Evolutionary conservation across 1,284 basidiomycete species (phyloP).

Genomic region (Erythrobasidium hasegawianum): DNA sequence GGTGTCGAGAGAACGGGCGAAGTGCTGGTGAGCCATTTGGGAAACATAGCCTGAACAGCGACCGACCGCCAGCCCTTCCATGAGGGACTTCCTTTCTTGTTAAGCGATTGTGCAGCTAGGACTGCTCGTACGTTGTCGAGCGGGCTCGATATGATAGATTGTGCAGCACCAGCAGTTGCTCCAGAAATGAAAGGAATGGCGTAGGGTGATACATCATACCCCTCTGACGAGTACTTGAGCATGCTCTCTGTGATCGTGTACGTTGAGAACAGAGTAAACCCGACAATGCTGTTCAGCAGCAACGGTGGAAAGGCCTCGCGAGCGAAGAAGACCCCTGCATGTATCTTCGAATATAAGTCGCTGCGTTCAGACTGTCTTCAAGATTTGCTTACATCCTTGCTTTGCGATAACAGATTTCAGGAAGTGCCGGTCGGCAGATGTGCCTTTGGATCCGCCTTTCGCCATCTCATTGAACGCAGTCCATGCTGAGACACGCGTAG

Average conservation of each 20-base stretch:
- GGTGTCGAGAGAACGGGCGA: conserved; percentile 18
- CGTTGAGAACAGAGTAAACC: conserved; percentile 34
- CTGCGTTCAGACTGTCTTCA: neutral
- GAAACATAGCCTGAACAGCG: conserved; percentile 47
- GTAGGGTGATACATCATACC: conserved; percentile 11
- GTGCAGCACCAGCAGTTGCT: conserved; percentile 49
- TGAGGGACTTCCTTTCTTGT: neutral
- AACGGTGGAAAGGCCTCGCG: conserved; percentile 34
- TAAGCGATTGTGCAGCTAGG: conserved; percentile 37
- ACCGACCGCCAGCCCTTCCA: conserved; percentile 45
- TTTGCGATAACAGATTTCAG: conserved; percentile 16
- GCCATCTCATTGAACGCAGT: conserved; percentile 30
- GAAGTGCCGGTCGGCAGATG: conserved; percentile 15
- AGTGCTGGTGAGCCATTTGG: conserved; percentile 37
- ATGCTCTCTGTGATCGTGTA: conserved; percentile 26
- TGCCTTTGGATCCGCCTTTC: conserved; percentile 1
- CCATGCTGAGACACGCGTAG: conserved; percentile 31
- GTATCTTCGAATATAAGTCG: neutral
- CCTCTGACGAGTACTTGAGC: conserved; percentile 19
- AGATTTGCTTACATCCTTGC: conserved; percentile 19
- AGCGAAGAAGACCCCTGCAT: conserved; percentile 30
- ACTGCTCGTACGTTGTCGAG: conserved; percentile 52
- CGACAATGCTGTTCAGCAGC: conserved; percentile 28
- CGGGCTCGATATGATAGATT: conserved; percentile 50
- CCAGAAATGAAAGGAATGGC: conserved; percentile 45